These are phyloP conservation scores for Ogataea nakhonphanomensis DNA, from an alignment of 805 yeast species.

Conservation along the genomic window DNA sequence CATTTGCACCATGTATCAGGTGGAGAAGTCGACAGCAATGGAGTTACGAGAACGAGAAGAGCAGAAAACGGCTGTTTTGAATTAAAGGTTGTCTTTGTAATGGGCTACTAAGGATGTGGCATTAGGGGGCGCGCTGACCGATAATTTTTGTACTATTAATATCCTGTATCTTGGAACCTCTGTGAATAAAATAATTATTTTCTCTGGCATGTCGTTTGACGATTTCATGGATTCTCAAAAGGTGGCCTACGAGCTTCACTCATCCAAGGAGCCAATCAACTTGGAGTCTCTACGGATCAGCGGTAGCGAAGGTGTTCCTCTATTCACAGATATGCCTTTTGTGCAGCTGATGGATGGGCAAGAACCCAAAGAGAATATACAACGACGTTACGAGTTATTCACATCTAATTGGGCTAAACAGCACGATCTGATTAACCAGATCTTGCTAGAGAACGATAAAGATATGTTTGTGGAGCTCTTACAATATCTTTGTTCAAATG, in stretches of 20 bases:
- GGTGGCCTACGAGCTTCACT: constrained; percentile 28
- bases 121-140: too few species aligned
- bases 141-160: too few species aligned
- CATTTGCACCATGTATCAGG: constrained; percentile 46
- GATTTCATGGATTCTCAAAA: constrained; percentile 32
- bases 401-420: constrained; percentile 38
- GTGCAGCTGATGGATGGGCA: constrained; percentile 40
- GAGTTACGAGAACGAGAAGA: constrained; percentile 16
- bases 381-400: constrained; percentile 41
- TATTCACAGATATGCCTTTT: constrained; percentile 36
- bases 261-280: neutral
- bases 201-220: constrained; percentile 13
- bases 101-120: too few species aligned
- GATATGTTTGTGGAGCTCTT: constrained; percentile 35
- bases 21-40: constrained; percentile 36
- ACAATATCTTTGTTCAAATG: constrained; percentile 19
- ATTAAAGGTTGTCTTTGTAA: neutral
- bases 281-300: constrained; percentile 8
- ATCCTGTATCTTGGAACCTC: too few species aligned
- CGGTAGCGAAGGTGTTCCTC: constrained; percentile 21
- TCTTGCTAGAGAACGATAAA: constrained; percentile 32
- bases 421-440: constrained; percentile 27
- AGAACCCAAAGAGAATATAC: constrained; percentile 38
- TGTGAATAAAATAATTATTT: neutral
- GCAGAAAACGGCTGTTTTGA: neutral